Evolutionary conservation across 1,284 basidiomycete species (phyloP).

Genomic region (Apiotrichum laibachii): DNA sequence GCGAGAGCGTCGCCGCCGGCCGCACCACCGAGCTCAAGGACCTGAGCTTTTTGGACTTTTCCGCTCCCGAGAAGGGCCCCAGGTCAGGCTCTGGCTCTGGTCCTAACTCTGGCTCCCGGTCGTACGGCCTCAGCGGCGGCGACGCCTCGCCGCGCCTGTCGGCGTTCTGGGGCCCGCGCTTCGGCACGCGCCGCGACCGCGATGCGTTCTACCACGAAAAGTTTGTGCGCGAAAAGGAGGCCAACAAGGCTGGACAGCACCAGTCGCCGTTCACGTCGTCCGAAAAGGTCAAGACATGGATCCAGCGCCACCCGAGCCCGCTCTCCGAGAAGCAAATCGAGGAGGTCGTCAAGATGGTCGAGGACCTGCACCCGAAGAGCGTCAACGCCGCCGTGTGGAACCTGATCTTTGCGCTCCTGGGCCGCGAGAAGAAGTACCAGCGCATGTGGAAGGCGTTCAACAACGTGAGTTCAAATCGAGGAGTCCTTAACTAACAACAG

Average conservation of each 20-base stretch:
- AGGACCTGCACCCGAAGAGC: constrained; percentile 21
- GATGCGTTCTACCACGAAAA: background rate
- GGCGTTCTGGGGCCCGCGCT: background rate
- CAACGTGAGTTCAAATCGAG: constrained; percentile 29
- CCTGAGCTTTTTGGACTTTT: background rate
- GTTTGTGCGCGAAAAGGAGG: background rate
- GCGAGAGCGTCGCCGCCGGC: constrained; percentile 1
- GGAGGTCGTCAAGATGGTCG: constrained; percentile 30
- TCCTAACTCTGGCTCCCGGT: background rate
- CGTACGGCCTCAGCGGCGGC: background rate
- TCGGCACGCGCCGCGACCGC: constrained; percentile 1
- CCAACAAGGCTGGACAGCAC: background rate
- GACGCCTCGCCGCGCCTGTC: background rate
- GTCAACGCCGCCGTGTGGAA: constrained; percentile 47
- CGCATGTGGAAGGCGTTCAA: constrained; percentile 45
- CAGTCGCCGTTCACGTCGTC: constrained; percentile 12
- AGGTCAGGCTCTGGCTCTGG: background rate
- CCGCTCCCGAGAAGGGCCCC: background rate
- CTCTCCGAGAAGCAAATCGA: constrained; percentile 26
- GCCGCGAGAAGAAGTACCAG: constrained; percentile 35
- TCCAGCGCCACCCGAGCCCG: constrained; percentile 22
- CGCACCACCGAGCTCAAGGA: background rate
- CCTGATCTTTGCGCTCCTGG: constrained; percentile 37
- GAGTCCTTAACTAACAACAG: constrained; percentile 17
- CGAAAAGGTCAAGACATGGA: constrained; percentile 24